phyloP scores from a whole-genome alignment of 2,329 filamentous ascomycete species.

The Scedosporium dehoogii region DNA sequence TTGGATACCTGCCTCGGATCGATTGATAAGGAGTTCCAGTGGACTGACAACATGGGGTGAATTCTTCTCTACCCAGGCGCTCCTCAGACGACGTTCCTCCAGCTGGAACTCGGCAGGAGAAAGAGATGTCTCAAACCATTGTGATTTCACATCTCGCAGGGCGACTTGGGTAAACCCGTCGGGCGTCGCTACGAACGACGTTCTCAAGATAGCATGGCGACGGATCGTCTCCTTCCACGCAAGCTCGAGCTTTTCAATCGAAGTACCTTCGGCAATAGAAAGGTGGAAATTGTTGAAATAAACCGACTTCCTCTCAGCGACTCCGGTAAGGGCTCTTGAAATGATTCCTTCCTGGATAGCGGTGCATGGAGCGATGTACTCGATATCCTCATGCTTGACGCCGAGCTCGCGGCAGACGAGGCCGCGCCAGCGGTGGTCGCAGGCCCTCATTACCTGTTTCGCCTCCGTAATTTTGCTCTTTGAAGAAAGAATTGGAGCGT shows the following conservation, averaged over 20 bases:
- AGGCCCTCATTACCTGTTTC: slow-evolving; percentile 52
- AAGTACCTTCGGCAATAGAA: slow-evolving; percentile 32
- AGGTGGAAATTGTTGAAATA: slow-evolving; percentile 76
- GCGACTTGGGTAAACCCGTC: slow-evolving; percentile 72
- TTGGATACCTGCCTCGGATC: slow-evolving; percentile 15
- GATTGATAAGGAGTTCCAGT: slow-evolving; percentile 37
- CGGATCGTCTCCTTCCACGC: slow-evolving; percentile 49
- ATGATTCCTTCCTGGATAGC: slow-evolving; percentile 82
- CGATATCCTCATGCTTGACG: slow-evolving; percentile 43
- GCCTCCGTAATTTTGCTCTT: slow-evolving; percentile 10
- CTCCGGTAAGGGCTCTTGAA: slow-evolving; percentile 51
- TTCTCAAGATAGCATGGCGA: slow-evolving; percentile 57
- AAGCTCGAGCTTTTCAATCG: slow-evolving; percentile 34
- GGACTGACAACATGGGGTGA: slow-evolving; percentile 36
- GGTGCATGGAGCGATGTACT: slow-evolving; percentile 73
- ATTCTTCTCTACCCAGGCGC: slow-evolving; percentile 46
- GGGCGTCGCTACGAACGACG: slow-evolving; percentile 59
- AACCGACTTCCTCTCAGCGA: slow-evolving; percentile 30
- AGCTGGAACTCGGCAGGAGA: neutral
- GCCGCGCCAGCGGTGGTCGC: slow-evolving; percentile 49
- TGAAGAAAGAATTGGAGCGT: slow-evolving; percentile 2
- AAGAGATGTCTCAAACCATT: slow-evolving; percentile 31
- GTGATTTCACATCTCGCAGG: slow-evolving; percentile 29
- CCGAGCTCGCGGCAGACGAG: slow-evolving; percentile 42
- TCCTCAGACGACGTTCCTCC: slow-evolving; percentile 15